Percentiles rank a stretch among this genome's conserved stretches.
Evolutionary conservation across 768 basidiomycete species (phyloP).

Genomic region (Rhizopogon salebrosus): DNA sequence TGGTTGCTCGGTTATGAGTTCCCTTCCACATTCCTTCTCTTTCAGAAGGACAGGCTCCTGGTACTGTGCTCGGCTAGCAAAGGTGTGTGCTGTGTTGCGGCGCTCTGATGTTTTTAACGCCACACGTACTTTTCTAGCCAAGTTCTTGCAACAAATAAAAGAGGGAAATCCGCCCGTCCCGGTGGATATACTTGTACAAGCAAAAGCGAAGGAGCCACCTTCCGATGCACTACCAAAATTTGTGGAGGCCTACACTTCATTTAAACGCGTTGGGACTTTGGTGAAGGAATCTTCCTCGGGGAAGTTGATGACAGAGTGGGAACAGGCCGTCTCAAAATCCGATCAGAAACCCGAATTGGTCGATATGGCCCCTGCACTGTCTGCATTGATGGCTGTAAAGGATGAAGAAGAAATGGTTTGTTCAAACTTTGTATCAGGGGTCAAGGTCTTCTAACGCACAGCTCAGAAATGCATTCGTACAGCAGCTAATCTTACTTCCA

Average conservation of each 20-base stretch:
- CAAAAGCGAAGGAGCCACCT: slow-evolving; percentile 73
- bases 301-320: slow-evolving; percentile 87
- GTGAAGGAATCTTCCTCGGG: slow-evolving; percentile 82
- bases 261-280: slow-evolving; percentile 67
- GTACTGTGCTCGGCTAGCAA: slow-evolving; percentile 88
- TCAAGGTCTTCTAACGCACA: slow-evolving; percentile 7
- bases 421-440: slow-evolving; percentile 3
- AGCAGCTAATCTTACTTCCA: slow-evolving; percentile 77
- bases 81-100: slow-evolving; percentile 42
- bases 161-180: slow-evolving; percentile 49
- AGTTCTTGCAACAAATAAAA: slow-evolving; percentile 77
- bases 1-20: slow-evolving; percentile 98
- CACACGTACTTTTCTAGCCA: slow-evolving; percentile 47
- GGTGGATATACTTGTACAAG: slow-evolving; percentile 73
- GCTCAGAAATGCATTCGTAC: slow-evolving; percentile 70
- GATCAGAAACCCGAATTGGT: slow-evolving; percentile 64
- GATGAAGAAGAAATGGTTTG: slow-evolving; percentile 88
- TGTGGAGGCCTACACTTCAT: slow-evolving; percentile 52
- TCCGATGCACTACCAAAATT: slow-evolving; percentile 73
- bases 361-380: slow-evolving; percentile 75
- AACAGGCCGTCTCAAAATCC: slow-evolving; percentile 50
- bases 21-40: slow-evolving; percentile 86
- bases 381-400: slow-evolving; percentile 78
- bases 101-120: slow-evolving; percentile 4
- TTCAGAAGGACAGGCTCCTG: slow-evolving; percentile 69